Conservation (phyloP, 257 asterid genomes). For the Fraxinus cuspidata region DNA sequence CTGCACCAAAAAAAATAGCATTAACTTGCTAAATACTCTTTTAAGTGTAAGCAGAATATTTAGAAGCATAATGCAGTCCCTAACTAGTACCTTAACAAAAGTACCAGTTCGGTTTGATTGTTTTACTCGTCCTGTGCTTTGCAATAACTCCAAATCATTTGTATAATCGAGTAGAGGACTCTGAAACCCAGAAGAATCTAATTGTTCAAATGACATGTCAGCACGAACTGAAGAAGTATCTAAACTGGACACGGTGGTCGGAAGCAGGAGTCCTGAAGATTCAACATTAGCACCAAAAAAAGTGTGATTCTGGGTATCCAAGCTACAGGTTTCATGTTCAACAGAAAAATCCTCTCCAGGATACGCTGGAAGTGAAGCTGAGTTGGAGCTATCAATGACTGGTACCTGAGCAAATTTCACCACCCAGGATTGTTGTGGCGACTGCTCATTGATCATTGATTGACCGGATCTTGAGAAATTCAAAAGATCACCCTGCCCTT, state of each 20-base stretch:
- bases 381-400: slow-evolving; percentile 41
- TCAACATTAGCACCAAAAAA: slow-evolving; percentile 63
- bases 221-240: slow-evolving; percentile 58
- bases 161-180: slow-evolving; percentile 59
- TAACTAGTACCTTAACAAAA: slow-evolving; percentile 70
- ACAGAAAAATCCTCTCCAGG: slow-evolving; percentile 61
- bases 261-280: slow-evolving; percentile 72
- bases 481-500: slow-evolving; percentile 62
- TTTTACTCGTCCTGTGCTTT: slow-evolving; percentile 57
- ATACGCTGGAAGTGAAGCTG: slow-evolving; percentile 48
- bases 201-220: slow-evolving; percentile 58
- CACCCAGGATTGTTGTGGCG: slow-evolving; percentile 69
- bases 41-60: not conserved
- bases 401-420: slow-evolving; percentile 54
- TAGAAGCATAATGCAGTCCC: not conserved
- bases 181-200: slow-evolving; percentile 68
- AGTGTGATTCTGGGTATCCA: slow-evolving; percentile 63
- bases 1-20: slow-evolving; percentile 39
- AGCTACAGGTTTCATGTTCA: slow-evolving; percentile 55
- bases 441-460: slow-evolving; percentile 54
- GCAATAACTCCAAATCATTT: slow-evolving; percentile 73
- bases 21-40: not conserved
- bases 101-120: slow-evolving; percentile 53
- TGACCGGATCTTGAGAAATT: slow-evolving; percentile 64
- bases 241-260: slow-evolving; percentile 59